Evolutionary conservation across 371 early-diverging fungal genomes (phyloP), one percentile per base, ranked within the genome.

Genomic region (Mucor racemosus): DNA sequence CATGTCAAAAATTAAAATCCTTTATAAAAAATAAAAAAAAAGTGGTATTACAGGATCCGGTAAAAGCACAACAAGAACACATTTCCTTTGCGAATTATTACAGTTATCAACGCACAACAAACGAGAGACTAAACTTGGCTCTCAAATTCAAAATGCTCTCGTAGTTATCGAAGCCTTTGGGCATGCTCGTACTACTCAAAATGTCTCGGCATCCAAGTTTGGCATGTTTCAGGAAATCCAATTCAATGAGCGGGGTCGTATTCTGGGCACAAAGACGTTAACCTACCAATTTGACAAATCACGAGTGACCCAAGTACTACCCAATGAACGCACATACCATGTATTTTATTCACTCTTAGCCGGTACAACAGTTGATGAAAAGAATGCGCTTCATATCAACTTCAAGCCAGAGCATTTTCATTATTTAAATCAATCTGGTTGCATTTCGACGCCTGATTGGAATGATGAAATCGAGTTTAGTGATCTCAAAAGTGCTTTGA

Each of bases 31-130:
- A 26, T 1, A 26, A 26, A 26, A 26, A 26, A 26, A 26, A 26
- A 92, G 93, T 65, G 97, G 97, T 36, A 87, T 92, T 50, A 85
- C 90, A 26, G 96, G 95, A 9, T 88, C 91, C 19, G 97, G 97
- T 35, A 95, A 95, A 71, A 84, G 93, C 5, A 88, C 84, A 41
- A 78, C 87, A 4, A 85, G 90, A 34, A 80, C 82, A 14, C 88
- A 89, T 55, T 71, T 95, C 17, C 66, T 89, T 7, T 72, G 80
- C 54, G 92, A 94, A 68, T 77, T 97, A 31, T 80, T 89, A 55
- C 76, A 86, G 1, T 75, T 96, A 50, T 88, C 91, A 19, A 76
- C 87, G 13, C 88, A 88, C 67, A 82, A 84, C 65, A 92, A 86
- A 67, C 91, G 91, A 64, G 91, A 94, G 57, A 80, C 81, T 34